phyloP scores from a whole-genome alignment of 164 flowering plant genomes.

The Hamamelis virginiana region DNA sequence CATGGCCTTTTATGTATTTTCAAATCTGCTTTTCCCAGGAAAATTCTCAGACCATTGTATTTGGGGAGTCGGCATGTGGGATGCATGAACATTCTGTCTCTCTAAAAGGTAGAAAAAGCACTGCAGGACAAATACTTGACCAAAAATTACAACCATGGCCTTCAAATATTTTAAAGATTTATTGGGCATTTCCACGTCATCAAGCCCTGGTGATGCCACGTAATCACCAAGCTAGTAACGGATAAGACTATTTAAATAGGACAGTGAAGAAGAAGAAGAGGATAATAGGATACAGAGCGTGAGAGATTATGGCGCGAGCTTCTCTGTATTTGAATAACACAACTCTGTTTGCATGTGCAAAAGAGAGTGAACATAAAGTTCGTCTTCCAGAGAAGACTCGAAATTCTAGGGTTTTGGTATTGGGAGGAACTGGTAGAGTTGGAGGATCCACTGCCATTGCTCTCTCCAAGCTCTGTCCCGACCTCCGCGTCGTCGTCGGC shows the following conservation, averaged over 20 bases:
- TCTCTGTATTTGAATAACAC: conserved; percentile 16
- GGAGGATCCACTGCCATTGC: conserved; percentile 91
- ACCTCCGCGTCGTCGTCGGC: conserved; percentile 59
- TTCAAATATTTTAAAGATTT: no score
- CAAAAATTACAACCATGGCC: neutral
- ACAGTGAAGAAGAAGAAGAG: neutral
- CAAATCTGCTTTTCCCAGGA: no score
- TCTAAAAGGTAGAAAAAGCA: no score
- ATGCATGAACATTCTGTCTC: no score
- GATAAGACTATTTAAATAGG: neutral
- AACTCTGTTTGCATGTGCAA: conserved; percentile 10
- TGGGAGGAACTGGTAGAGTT: conserved; percentile 96
- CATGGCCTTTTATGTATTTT: no score
- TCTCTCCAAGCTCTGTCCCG: conserved; percentile 72
- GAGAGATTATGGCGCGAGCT: conserved; percentile 31
- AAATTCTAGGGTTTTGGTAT: conserved; percentile 59
- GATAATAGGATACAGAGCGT: conserved; percentile 1
- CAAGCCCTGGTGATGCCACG: no score
- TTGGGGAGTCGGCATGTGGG: no score
- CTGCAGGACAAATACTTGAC: no score
- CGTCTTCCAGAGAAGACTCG: conserved; percentile 26
- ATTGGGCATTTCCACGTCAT: no score
- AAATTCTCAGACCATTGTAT: no score
- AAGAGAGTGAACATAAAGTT: conserved; percentile 14
- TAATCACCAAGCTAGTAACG: no score